phyloP scores from a whole-genome alignment of 495 filamentous ascomycete genomes.

The Cercophora scortea region DNA sequence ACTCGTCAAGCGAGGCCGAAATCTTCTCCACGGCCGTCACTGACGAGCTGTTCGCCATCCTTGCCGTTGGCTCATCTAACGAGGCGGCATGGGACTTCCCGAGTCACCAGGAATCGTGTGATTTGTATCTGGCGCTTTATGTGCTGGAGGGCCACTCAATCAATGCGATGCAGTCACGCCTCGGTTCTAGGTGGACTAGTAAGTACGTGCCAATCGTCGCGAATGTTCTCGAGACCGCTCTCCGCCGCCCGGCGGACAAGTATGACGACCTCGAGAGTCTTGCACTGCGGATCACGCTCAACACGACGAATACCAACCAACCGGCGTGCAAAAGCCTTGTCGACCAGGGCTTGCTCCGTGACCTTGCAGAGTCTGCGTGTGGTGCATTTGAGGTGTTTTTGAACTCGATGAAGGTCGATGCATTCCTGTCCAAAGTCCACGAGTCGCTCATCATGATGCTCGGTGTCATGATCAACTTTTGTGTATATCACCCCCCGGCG shows the following conservation, averaged over 20 bases:
- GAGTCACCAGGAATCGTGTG: conserved; percentile 21
- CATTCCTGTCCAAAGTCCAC: conserved; percentile 36
- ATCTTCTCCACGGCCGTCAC: conserved; percentile 46
- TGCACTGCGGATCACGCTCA: conserved; percentile 67
- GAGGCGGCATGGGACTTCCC: conserved; percentile 26
- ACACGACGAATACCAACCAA: conserved; percentile 77
- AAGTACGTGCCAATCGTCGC: conserved; percentile 35
- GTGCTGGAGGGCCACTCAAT: conserved; percentile 38
- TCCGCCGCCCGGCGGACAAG: conserved; percentile 21
- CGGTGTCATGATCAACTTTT: conserved; percentile 83
- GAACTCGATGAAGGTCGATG: conserved; percentile 27
- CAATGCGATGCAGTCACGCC: conserved; percentile 27
- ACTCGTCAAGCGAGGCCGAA: conserved; percentile 37
- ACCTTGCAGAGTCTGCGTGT: conserved; percentile 39
- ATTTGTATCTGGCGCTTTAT: conserved; percentile 32
- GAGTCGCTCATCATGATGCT: conserved; percentile 72
- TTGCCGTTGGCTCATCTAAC: conserved; percentile 28
- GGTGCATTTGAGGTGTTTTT: conserved; percentile 36
- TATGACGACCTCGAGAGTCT: conserved; percentile 28
- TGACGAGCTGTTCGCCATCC: conserved; percentile 41
- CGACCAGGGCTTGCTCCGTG: conserved; percentile 44
- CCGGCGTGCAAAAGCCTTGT: conserved; percentile 60
- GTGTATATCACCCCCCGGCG: conserved; percentile 60
- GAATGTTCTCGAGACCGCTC: conserved; percentile 24
- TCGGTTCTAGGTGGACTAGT: conserved; percentile 25